These are phyloP conservation scores for Larix sibirica DNA, from an alignment of 83 land plant genomes.

Conservation along the genomic window DNA sequence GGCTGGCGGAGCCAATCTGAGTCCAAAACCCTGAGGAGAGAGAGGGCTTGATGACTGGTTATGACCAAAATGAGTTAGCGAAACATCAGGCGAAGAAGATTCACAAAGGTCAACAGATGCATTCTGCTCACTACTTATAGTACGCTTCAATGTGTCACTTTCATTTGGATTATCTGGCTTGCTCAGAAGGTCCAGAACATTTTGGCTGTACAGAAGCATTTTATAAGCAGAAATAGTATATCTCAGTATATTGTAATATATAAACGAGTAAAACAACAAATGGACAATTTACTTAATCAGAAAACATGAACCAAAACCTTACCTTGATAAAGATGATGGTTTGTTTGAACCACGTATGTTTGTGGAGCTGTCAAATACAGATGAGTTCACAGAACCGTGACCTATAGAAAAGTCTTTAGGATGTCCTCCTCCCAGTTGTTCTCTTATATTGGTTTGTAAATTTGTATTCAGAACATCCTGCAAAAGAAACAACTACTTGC, in stretches of 20 bases:
- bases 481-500: not conserved
- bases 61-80: slow-evolving; percentile 23
- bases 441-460: slow-evolving; percentile 13
- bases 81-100: slow-evolving; percentile 27
- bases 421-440: slow-evolving; percentile 15
- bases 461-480: slow-evolving; percentile 6
- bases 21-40: slow-evolving; percentile 41
- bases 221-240: not conserved
- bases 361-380: slow-evolving; percentile 18
- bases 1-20: slow-evolving; percentile 53
- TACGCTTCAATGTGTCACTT: not conserved
- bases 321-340: slow-evolving; percentile 13
- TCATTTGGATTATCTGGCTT: slow-evolving; percentile 53
- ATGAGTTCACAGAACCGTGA: slow-evolving; percentile 15
- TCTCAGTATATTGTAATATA: not conserved
- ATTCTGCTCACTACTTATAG: slow-evolving; percentile 21
- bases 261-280: not conserved
- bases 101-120: slow-evolving; percentile 13
- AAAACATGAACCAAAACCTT: not conserved
- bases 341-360: slow-evolving; percentile 15
- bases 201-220: slow-evolving; percentile 36
- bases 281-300: slow-evolving; percentile 2
- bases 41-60: slow-evolving; percentile 20
- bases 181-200: slow-evolving; percentile 72
- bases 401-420: slow-evolving; percentile 15